phyloP scores from a whole-genome alignment of 202 grass and related monocot species.

The Digitaria exilis region DNA sequence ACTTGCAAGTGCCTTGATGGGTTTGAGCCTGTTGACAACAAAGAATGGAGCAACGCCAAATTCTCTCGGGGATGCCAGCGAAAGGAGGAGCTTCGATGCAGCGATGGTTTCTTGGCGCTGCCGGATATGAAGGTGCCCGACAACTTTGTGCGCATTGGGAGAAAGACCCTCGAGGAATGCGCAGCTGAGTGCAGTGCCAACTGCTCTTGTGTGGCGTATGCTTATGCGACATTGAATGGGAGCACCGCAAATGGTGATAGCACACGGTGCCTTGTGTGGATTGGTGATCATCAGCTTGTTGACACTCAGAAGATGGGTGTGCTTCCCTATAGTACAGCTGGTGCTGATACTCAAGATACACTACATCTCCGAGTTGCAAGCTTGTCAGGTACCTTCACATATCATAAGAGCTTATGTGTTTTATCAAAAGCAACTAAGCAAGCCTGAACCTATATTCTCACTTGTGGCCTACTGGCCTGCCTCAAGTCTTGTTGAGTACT shows the following conservation, averaged over 20 bases:
- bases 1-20: slow-evolving; percentile 57
- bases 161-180: not conserved
- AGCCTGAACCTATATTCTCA: no score
- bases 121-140: slow-evolving; percentile 49
- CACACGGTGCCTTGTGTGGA: slow-evolving; percentile 36
- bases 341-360: not conserved
- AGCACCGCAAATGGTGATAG: fast-evolving
- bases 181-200: not conserved
- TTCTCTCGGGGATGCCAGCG: slow-evolving; percentile 49
- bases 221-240: not conserved
- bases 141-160: slow-evolving; percentile 22
- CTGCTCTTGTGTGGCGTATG: not conserved
- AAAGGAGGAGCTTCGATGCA: not conserved
- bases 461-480: no score
- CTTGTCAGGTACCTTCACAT: not conserved
- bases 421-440: no score
- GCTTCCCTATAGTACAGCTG: not conserved
- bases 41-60: not conserved
- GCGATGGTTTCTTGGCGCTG: slow-evolving; percentile 34
- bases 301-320: not conserved
- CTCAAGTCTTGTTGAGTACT: no score
- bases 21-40: slow-evolving; percentile 26
- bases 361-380: slow-evolving; percentile 9
- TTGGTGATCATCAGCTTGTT: not conserved
- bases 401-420: not conserved